Conservation (phyloP, 2,329 filamentous ascomycete species). For the Venturia oleaginea region DNA sequence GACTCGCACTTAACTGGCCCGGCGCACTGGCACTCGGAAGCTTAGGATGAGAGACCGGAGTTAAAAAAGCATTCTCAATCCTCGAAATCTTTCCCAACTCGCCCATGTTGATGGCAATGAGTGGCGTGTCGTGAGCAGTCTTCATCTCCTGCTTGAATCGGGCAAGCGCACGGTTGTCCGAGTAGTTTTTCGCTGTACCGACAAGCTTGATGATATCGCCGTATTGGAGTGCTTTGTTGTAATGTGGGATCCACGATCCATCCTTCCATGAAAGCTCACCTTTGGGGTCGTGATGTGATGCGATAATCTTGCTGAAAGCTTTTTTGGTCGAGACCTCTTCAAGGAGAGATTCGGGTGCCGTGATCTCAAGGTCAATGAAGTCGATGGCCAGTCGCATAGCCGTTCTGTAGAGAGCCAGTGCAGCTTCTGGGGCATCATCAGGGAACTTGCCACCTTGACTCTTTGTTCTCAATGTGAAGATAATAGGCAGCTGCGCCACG, state of each 20-base stretch:
- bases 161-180: slow-evolving; percentile 80
- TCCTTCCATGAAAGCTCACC: slow-evolving; percentile 78
- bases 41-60: slow-evolving; percentile 80
- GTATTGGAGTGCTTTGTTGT: slow-evolving; percentile 81
- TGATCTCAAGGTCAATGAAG: slow-evolving; percentile 88
- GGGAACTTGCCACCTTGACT: slow-evolving; percentile 85
- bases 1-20: slow-evolving; percentile 80
- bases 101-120: slow-evolving; percentile 97
- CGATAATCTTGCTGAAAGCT: slow-evolving; percentile 73
- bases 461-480: slow-evolving; percentile 83
- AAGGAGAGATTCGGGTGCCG: slow-evolving; percentile 68
- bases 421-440: slow-evolving; percentile 62
- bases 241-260: slow-evolving; percentile 83
- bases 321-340: slow-evolving; percentile 59
- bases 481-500: slow-evolving; percentile 64
- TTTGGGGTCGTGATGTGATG: slow-evolving; percentile 85
- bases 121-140: slow-evolving; percentile 63
- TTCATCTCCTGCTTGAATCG: slow-evolving; percentile 67
- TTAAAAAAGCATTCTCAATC: slow-evolving; percentile 86
- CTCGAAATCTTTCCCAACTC: slow-evolving; percentile 77
- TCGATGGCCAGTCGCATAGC: slow-evolving; percentile 80
- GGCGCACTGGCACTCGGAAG: slow-evolving; percentile 92
- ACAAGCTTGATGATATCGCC: slow-evolving; percentile 94
- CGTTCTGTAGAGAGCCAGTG: slow-evolving; percentile 64
- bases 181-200: slow-evolving; percentile 63